Evolutionary conservation across 345 rosid genomes (phyloP).

Genomic region (rapeseed (Brassica napus)): DNA sequence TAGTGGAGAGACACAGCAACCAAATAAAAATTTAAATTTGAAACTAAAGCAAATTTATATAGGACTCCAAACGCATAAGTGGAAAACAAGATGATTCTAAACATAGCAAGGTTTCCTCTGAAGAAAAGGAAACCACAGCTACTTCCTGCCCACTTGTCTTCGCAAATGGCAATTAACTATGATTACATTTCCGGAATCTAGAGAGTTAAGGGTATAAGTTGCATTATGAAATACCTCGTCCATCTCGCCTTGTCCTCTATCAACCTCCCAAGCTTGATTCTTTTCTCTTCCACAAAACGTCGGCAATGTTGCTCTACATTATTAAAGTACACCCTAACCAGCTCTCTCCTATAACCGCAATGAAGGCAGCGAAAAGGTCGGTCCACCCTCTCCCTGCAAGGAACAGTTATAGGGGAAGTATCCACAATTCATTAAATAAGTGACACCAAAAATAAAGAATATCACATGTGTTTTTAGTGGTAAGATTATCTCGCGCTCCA

Average conservation of each 20-base stretch:
- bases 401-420: conserved; percentile 3
- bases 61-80: conserved; percentile 14
- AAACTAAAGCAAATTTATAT: neutral
- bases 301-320: conserved; percentile 91
- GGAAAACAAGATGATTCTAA: conserved; percentile 17
- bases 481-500: neutral
- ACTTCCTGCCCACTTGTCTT: conserved; percentile 19
- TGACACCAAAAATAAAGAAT: neutral
- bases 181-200: conserved; percentile 6
- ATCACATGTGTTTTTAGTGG: neutral
- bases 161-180: conserved; percentile 14
- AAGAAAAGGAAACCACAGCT: conserved; percentile 19
- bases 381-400: conserved; percentile 84
- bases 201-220: conserved; percentile 9
- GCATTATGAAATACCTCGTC: conserved; percentile 66
- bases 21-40: conserved; percentile 5
- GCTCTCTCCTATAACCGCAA: conserved; percentile 88
- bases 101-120: conserved; percentile 6
- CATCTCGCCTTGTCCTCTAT: conserved; percentile 88
- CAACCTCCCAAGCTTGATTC: conserved; percentile 77
- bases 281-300: conserved; percentile 88
- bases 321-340: conserved; percentile 84
- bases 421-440: conserved; percentile 1
- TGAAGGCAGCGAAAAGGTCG: conserved; percentile 96
- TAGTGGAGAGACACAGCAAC: conserved; percentile 27